Evolutionary conservation across 1,284 basidiomycete genomes (phyloP).

Genomic region (Ceratobasidium sp.): DNA sequence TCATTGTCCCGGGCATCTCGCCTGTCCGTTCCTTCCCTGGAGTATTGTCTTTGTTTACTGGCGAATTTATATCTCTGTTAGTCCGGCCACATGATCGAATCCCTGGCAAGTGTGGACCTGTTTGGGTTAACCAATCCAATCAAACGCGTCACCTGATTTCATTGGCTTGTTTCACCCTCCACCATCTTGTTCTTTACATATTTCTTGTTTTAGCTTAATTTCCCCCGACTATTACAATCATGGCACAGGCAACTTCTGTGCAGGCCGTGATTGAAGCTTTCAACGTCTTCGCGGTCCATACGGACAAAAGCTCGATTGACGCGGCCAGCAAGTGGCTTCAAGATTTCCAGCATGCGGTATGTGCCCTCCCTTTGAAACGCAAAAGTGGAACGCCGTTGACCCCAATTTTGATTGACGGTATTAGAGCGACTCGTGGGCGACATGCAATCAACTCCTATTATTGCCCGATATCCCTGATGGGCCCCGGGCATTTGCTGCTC

Average conservation of each 20-base stretch:
- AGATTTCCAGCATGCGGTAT: constrained; percentile 97
- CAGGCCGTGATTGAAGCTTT: constrained; percentile 78
- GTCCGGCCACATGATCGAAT: constrained; percentile 3
- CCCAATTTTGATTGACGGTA: constrained; percentile 19
- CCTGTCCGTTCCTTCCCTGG: constrained; percentile 44
- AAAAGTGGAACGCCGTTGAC: background rate
- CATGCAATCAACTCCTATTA: constrained; percentile 90
- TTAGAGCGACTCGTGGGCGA: constrained; percentile 86
- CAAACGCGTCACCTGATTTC: constrained; percentile 45
- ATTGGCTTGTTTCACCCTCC: constrained; percentile 33
- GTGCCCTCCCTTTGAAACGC: constrained; percentile 57
- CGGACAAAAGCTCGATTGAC: constrained; percentile 86
- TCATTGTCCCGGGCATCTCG: constrained; percentile 3
- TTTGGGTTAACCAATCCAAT: constrained; percentile 32
- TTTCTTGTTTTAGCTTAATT: constrained; percentile 22
- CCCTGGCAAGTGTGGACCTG: constrained; percentile 32
- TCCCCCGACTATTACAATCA: background rate
- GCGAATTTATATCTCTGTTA: constrained; percentile 40
- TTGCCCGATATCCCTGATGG: constrained; percentile 82
- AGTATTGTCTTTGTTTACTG: constrained; percentile 35
- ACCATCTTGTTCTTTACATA: constrained; percentile 25
- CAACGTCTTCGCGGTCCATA: constrained; percentile 78
- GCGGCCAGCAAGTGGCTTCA: constrained; percentile 92
- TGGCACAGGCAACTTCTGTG: constrained; percentile 56
- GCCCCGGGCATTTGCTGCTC: constrained; percentile 94